Evolutionary conservation across 2,329 filamentous ascomycete genomes (phyloP).

Genomic region (Talaromyces rugulosus): DNA sequence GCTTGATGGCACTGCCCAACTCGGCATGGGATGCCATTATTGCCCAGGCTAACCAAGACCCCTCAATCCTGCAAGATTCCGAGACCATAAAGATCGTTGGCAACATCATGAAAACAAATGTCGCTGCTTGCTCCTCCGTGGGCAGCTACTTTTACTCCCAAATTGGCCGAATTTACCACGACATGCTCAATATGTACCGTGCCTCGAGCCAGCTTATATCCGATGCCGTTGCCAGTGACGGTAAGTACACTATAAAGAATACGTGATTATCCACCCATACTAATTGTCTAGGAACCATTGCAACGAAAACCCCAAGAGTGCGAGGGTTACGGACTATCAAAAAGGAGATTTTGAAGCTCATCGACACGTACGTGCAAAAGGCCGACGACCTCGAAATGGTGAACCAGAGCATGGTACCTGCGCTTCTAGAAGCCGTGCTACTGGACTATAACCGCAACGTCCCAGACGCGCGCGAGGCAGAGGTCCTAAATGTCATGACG

Average conservation of each 20-base stretch:
- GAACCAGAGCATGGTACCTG: slow-evolving; percentile 90
- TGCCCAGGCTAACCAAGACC: slow-evolving; percentile 75
- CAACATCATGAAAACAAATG: slow-evolving; percentile 99
- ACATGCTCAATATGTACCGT: slow-evolving; percentile 99
- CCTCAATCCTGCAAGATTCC: slow-evolving; percentile 79
- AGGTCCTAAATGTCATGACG: slow-evolving; percentile 96
- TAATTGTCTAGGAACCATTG: slow-evolving; percentile 65
- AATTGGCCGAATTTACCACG: slow-evolving; percentile 93
- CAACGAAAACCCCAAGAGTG: slow-evolving; percentile 95
- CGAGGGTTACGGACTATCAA: slow-evolving; percentile 95
- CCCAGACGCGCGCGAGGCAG: slow-evolving; percentile 88
- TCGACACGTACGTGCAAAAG: slow-evolving; percentile 97
- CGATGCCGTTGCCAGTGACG: slow-evolving; percentile 80
- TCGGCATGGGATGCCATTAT: slow-evolving; percentile 95
- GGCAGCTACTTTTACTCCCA: slow-evolving; percentile 97
- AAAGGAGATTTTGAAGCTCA: slow-evolving; percentile 97
- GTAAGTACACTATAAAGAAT: slow-evolving; percentile 41
- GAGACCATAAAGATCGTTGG: slow-evolving; percentile 98
- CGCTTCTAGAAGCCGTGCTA: slow-evolving; percentile 86
- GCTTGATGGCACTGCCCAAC: slow-evolving; percentile 92
- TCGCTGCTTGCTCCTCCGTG: slow-evolving; percentile 95
- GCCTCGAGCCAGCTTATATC: slow-evolving; percentile 96
- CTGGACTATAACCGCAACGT: slow-evolving; percentile 98
- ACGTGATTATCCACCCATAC: background rate
- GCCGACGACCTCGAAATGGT: slow-evolving; percentile 94